These are phyloP conservation scores for Bryoerythrophyllum caledonicum DNA, from an alignment of 225 moss, liverwort and hornwort genomes.

Conservation along the genomic window DNA sequence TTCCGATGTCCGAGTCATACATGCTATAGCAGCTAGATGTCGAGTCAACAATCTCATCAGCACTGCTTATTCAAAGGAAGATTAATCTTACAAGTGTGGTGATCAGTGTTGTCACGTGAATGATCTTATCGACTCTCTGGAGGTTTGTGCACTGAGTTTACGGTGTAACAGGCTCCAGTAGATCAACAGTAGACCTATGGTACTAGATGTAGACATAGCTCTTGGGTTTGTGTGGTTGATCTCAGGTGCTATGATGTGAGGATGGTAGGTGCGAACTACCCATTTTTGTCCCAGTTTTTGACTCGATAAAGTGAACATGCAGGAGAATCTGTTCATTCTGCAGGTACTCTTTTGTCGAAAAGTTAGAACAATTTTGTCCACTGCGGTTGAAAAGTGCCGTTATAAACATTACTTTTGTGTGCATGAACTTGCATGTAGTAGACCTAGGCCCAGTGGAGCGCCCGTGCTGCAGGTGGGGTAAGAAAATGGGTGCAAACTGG, in stretches of 20 bases:
- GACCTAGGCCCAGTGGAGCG: too few species aligned
- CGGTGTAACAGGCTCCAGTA: neutral
- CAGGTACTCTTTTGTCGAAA: neutral
- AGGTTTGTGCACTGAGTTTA: conserved; percentile 22
- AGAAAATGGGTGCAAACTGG: neutral
- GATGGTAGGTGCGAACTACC: neutral
- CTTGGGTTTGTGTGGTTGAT: neutral
- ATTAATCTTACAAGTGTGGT: neutral
- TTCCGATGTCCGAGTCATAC: neutral
- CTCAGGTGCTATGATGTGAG: conserved; percentile 10
- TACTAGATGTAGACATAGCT: too few species aligned
- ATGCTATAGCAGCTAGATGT: neutral
- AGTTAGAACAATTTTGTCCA: neutral
- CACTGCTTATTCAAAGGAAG: too few species aligned
- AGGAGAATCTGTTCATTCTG: neutral
- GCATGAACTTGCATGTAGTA: neutral
- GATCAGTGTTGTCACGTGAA: neutral
- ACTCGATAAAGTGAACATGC: neutral
- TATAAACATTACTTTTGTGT: neutral
- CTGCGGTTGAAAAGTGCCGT: neutral
- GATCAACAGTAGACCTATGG: too few species aligned
- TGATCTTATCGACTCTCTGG: neutral
- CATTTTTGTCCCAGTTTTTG: neutral
- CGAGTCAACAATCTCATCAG: neutral
- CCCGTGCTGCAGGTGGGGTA: neutral